Evolutionary conservation across 257 asterid species (phyloP), one percentile per base, ranked within the genome.

Genomic region (Thymus mandschuricus): DNA sequence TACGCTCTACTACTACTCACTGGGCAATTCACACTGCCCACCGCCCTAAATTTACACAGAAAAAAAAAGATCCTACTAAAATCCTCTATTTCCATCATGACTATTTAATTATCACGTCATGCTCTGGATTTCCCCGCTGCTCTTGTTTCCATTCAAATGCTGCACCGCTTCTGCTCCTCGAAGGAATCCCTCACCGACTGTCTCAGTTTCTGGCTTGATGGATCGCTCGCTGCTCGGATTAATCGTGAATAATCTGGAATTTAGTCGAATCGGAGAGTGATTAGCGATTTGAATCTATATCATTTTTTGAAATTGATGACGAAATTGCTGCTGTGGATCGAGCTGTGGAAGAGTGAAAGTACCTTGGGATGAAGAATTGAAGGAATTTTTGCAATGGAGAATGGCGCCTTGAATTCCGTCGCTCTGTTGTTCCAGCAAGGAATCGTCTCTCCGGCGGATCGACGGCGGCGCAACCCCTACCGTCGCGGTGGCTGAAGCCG

Each of bases 351-450:
- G 41, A 38, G 21, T 10, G 49, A 61, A 52, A 0, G 29, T 75
- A 84, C 88, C 88, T 78, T 48, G 65, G 10, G 78, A 59, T 29
- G 88, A 72, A 40, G 84, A 80, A 60, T 68, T 74, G 60, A 62
- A 78, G 46, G 90, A 85, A 40, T 51, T 80, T 70, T 85, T 85
- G 84, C 90, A 85, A 58, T 85, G 86, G 15, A 85, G 90, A 71
- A 85, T 85, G 38, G 90, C 90, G 64, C 86, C 84, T 69, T 80
- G 86, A 60, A 85, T 92, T 43, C 96, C 91, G 34, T 90, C 96
- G 41, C 78, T 75, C 40, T 87, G 94, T 38, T 87, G 94, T 38
- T 87, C 86, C 60, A 92, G 64, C 61, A 90, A 76, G 10, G 92
- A 81, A 66, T 84, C 95, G 64, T 90, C 98, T 74, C 95, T 78